A percentile compares a stretch with the other conserved stretches of the same genome.
Evolutionary conservation across 441 rosid species (phyloP).

Genomic region (Adansonia grandidieri): DNA sequence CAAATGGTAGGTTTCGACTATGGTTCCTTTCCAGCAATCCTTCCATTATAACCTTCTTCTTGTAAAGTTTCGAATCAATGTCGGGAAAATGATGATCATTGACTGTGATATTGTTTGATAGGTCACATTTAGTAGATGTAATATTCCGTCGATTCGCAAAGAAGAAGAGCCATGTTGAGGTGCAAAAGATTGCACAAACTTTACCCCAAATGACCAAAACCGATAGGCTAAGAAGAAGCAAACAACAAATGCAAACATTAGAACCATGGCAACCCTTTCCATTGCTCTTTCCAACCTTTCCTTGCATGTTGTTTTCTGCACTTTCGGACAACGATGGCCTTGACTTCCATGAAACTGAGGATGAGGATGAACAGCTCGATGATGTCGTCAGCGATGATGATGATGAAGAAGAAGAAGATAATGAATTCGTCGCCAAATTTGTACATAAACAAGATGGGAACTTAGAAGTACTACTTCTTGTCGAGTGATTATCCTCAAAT

Average conservation of each 20-base stretch:
- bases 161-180: slow-evolving; percentile 45
- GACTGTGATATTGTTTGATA: not conserved
- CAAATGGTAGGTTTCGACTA: not conserved
- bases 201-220: slow-evolving; percentile 55
- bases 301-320: not conserved
- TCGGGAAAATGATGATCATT: not conserved
- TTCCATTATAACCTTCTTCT: slow-evolving; percentile 43
- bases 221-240: slow-evolving; percentile 39
- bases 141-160: slow-evolving; percentile 29
- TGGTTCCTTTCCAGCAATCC: slow-evolving; percentile 37
- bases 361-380: slow-evolving; percentile 8
- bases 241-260: slow-evolving; percentile 24
- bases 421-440: not conserved
- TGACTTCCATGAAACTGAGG: not conserved
- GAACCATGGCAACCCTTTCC: slow-evolving; percentile 15
- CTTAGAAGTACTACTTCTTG: not conserved
- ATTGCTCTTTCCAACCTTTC: not conserved
- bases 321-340: not conserved
- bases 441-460: not conserved
- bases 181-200: slow-evolving; percentile 53
- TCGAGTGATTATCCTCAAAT: not conserved
- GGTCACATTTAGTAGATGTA: not conserved
- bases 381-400: not conserved
- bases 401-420: not conserved
- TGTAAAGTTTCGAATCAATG: slow-evolving; percentile 26